Base-by-base conservation (phyloP, 768 basidiomycete species). In the Pholiota conissans region DNA sequence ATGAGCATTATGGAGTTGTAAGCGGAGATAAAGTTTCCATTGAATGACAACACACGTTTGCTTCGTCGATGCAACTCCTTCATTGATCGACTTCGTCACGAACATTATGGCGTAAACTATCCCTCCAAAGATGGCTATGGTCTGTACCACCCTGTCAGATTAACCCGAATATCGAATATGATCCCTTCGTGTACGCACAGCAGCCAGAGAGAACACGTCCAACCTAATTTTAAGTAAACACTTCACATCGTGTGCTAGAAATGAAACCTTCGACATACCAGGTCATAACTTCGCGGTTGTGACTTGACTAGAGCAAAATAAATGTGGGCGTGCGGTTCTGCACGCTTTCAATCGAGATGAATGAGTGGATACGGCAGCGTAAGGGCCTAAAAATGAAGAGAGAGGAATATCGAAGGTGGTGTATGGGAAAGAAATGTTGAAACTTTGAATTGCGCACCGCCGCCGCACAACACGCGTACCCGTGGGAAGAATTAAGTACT, bases 61-160 rank as follows among this genome's bases (percentile, higher is more conserved):
- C 69, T 84, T 86, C 0, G 84, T 83, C 1, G 78, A 74, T 52
- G 78, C 68, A 22, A 82, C 64, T 1, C 76, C 71, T 9, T 77
- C 65, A 1, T 80, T 76, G 35, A 85, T 66, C 24, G 70, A 65
- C 46, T 72, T 70, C 1, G 70, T 67, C 20, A 75, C 63, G 51
- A 69, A 72, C 5, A 83, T 39, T 14, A 81, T 62, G 4, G 73
- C 79, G 35, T 81, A 73, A 22, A 84, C 67, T 32, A 76, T 63
- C 0, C 78, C 84, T 28, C 78, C 75, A 57, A 83, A 72, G 14
- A 85, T 57, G 14, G 72, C 62, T 3, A 83, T 60, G 0, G 82
- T 85, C 85, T 86, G 56, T n/a, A 27, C 10, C 32, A 39, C n/a
- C 14, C 61, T 64, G 56, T 59, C 67, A 72, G 52, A 61, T 29